These are phyloP conservation scores for Phytophthora rubi DNA, from an alignment of 352 stramenopile species.

Conservation along the genomic window DNA sequence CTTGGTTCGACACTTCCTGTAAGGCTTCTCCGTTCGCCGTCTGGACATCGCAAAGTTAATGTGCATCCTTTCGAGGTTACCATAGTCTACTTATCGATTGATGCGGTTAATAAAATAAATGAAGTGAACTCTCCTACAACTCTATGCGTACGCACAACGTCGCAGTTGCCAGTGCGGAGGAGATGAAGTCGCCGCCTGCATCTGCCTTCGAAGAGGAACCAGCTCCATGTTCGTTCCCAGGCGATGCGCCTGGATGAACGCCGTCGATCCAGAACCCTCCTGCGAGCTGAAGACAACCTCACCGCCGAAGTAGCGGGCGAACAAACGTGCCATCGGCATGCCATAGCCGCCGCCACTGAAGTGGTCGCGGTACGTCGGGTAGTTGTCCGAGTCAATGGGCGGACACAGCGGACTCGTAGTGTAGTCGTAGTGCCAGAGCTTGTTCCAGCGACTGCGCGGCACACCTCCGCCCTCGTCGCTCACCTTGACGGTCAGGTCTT, in stretches of 20 bases:
- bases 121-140: neutral
- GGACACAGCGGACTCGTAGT: conserved; percentile 91
- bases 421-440: conserved; percentile 98
- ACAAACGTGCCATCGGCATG: conserved; percentile 89
- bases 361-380: conserved; percentile 79
- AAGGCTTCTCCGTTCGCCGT: too few species aligned
- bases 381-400: conserved; percentile 59
- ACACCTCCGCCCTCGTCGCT: conserved; percentile 98
- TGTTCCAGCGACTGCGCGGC: conserved; percentile 93
- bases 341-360: conserved; percentile 96
- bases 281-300: conserved; percentile 98
- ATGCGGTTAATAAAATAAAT: conserved; percentile 18
- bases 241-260: conserved; percentile 75
- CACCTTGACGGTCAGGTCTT: conserved; percentile 97
- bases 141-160: conserved; percentile 2
- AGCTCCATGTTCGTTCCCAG: conserved; percentile 73
- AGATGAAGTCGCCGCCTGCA: conserved; percentile 12
- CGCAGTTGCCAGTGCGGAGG: conserved; percentile 23
- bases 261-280: conserved; percentile 97
- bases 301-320: conserved; percentile 98
- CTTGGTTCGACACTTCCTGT: too few species aligned
- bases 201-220: conserved; percentile 39
- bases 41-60: neutral
- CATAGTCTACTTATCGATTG: conserved; percentile 21
- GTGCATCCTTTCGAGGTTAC: neutral